phyloP scores from a whole-genome alignment of 305 asterid genomes.

The Rubia balearica region DNA sequence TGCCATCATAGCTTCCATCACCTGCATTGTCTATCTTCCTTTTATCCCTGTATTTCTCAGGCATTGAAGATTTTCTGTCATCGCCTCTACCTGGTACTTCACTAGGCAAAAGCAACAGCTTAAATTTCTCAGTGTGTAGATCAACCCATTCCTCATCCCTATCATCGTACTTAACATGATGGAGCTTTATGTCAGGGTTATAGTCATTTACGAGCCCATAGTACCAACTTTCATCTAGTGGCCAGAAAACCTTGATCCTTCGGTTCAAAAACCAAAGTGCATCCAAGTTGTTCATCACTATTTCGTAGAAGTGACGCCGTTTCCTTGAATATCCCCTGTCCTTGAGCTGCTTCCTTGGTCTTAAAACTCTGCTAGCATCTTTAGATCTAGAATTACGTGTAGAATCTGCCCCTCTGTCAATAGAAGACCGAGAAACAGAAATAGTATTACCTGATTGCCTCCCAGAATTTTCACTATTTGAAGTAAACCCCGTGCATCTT shows the following conservation, averaged over 20 bases:
- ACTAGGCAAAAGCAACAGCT: constrained; percentile 78
- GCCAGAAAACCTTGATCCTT: constrained; percentile 90
- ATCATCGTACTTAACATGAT: constrained; percentile 87
- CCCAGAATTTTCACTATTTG: constrained; percentile 43
- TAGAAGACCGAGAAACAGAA: constrained; percentile 44
- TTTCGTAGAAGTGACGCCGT: constrained; percentile 95
- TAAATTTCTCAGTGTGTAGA: constrained; percentile 80
- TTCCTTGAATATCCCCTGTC: constrained; percentile 57
- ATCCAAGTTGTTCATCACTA: constrained; percentile 55
- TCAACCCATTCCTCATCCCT: constrained; percentile 94
- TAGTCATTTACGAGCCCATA: constrained; percentile 75
- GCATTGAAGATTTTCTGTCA: constrained; percentile 31
- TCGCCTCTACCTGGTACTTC: constrained; percentile 70
- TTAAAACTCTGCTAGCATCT: constrained; percentile 54
- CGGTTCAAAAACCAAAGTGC: constrained; percentile 64
- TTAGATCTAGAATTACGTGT: constrained; percentile 46
- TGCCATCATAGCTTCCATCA: constrained; percentile 39
- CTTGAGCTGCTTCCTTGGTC: constrained; percentile 65
- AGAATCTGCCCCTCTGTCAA: constrained; percentile 36
- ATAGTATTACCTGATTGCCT: constrained; percentile 41
- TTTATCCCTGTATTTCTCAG: constrained; percentile 25
- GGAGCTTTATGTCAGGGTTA: constrained; percentile 67
- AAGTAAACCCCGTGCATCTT: constrained; percentile 74
- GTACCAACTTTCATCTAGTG: constrained; percentile 95
- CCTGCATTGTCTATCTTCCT: constrained; percentile 34